Conservation (phyloP, 1,139 yeast species). For the Suhomyces panamericanus region DNA sequence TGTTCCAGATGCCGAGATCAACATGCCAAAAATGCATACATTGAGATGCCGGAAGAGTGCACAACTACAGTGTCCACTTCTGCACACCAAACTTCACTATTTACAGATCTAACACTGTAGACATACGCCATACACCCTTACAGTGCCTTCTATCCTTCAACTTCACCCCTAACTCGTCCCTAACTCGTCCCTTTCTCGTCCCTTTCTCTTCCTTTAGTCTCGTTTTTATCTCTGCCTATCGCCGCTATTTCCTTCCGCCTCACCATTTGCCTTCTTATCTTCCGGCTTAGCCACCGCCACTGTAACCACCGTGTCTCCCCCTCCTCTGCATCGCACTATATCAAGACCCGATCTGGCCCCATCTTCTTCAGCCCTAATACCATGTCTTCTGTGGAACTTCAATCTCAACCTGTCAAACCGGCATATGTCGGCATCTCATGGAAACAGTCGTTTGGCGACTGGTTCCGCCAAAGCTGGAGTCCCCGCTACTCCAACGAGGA, state of each 20-base stretch:
- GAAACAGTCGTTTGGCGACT: constrained; percentile 37
- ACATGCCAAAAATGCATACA: no score
- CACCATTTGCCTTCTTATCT: neutral
- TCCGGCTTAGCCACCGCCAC: constrained; percentile 1
- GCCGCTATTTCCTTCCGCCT: constrained; percentile 3
- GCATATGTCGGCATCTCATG: constrained; percentile 19
- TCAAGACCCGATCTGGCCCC: neutral
- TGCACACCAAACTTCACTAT: no score
- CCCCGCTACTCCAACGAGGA: constrained; percentile 25
- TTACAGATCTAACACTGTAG: no score
- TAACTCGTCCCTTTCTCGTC: no score
- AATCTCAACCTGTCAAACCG: neutral
- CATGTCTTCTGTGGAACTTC: neutral
- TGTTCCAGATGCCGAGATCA: no score
- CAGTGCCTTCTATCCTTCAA: no score
- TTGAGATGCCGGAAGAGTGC: no score
- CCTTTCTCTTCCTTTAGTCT: no score
- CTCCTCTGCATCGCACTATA: neutral
- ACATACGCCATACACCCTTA: no score
- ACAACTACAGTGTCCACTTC: no score
- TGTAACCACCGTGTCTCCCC: neutral
- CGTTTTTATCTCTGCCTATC: neutral
- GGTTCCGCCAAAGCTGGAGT: constrained; percentile 35
- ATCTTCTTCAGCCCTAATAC: neutral
- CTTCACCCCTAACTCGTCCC: no score